Evolutionary conservation across 1,284 basidiomycete genomes (phyloP), one percentile per base, ranked within the genome.

Genomic region (Papiliotrema flavescens): DNA sequence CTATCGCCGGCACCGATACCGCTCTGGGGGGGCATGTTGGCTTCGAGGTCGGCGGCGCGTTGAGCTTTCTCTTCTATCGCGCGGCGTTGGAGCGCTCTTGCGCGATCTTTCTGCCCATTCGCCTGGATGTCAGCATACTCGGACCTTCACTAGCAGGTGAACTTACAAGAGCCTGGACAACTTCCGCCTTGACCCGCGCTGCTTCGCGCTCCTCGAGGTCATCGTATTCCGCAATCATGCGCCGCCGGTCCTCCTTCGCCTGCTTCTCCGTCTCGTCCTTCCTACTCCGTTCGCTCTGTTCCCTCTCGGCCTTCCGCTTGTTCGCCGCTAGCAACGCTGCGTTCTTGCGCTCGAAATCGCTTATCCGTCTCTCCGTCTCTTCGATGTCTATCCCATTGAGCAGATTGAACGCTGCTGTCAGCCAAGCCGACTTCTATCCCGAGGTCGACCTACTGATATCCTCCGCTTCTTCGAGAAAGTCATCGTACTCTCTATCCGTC

Each of bases 381-480:
- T 83, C 77, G n/a, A 94, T 74, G 65, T 98, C 88, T 48, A 94
- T 83, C 53, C 92, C 87, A 69, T 98, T 88, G 59, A 98, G 90
- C 15, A 98, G 84, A 71, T 98, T 97, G 80, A 97, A 98, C 0
- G 92, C 91, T 92, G 60, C 4, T 2, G 15, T 24, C 22, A 24
- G 41, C n/a, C 14, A 23, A 36, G 53, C 15, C 14, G 44, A 4
- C 47, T 39, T 39, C 2, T 24, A 9, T 22, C 13, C 51, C 22
- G 46, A 20, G 28, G 23, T 24, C 17, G 28, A 78, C 87, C 71
- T 62, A 90, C 92, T 89, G 61, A 98, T 87, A 66, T 97, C 90
- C 77, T 99, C 96, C 1, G 95, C 92, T 73, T 92, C 86, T 75
- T 98, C 91, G 8, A 99, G 82, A 70, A 98, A 98, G 73, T 98